Conservation (phyloP, 768 basidiomycete genomes). For the Hebeloma cylindrosporum region DNA sequence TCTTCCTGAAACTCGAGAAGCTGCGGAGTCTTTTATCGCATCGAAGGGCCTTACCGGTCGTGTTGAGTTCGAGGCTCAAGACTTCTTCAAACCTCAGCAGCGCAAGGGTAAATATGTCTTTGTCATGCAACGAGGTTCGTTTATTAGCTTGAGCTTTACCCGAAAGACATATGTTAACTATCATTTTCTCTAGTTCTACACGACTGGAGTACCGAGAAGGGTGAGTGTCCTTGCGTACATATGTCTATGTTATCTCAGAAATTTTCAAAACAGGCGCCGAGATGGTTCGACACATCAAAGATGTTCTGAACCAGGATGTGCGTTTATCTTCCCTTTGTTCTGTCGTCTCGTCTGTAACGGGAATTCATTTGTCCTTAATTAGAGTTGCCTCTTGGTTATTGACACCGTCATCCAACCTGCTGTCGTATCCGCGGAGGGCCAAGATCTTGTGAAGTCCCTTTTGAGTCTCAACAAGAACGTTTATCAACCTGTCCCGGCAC, state of each 20-base stretch:
- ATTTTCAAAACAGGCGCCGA: constrained; percentile 26
- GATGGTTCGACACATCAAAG: constrained; percentile 35
- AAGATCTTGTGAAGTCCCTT: constrained; percentile 29
- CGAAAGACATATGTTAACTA: neutral
- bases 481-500: constrained; percentile 36
- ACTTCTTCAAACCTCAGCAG: constrained; percentile 42
- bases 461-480: constrained; percentile 25
- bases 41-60: constrained; percentile 32
- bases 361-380: neutral
- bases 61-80: constrained; percentile 38
- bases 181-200: constrained; percentile 30
- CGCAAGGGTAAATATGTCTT: constrained; percentile 40
- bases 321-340: constrained; percentile 2
- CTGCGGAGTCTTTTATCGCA: constrained; percentile 33
- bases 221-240: constrained; percentile 7
- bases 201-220: constrained; percentile 38
- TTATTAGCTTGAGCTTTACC: neutral
- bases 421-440: constrained; percentile 30
- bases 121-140: constrained; percentile 37
- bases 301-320: constrained; percentile 35
- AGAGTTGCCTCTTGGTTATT: constrained; percentile 38
- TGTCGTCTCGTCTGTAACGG: neutral
- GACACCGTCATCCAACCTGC: constrained; percentile 38
- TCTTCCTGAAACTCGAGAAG: constrained; percentile 34
- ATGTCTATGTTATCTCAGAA: neutral